Evolutionary conservation across 2,329 filamentous ascomycete species (phyloP), one percentile per base, ranked within the genome.

Genomic region (Aspergillus sp.): DNA sequence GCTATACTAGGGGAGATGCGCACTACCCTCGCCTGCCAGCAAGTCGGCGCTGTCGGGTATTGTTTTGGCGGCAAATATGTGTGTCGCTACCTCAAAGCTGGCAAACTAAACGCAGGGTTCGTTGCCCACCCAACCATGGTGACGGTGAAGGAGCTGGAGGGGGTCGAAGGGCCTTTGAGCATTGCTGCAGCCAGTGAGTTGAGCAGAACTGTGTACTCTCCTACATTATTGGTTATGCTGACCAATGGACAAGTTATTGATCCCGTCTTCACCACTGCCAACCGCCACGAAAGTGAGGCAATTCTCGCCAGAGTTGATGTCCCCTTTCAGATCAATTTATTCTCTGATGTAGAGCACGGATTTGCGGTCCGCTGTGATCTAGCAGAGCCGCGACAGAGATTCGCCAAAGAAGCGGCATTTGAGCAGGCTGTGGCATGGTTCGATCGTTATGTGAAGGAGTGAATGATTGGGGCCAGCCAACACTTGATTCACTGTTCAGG

Each of bases 251-350:
- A 3, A 49, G 84, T 88, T 77, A 84, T 78, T 2, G 86, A 89
- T 68, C 11, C 59, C 19, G 86, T 88, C 69, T 89, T 89, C 77
- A 81, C 86, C 0, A 62, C 77, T 2, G 80, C 86, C 65, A 83
- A 85, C 75, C 82, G 88, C 51, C 82, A 87, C 77, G 76, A 83
- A 67, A 83, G 82, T 6, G 87, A 89, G 72, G 78, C 75, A 44
- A 85, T 88, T 59, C 78, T 89, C 47, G 73, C 76, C 36, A 75
- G 83, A 67, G 76, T 76, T 2, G 81, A 81, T 11, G 3, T 61
- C 4, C 83, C 85, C 13, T 93, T 89, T 74, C 90, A 94, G 77
- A 88, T 93, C 69, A 89, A 82, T 71, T 78, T 94, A 3, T 93
- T 84, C 79, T 86, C 84, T 0, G 84, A 85, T 56, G 85, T 90